phyloP scores from a whole-genome alignment of 192 early-diverging fungal genomes.

The Radiomyces spectabilis region DNA sequence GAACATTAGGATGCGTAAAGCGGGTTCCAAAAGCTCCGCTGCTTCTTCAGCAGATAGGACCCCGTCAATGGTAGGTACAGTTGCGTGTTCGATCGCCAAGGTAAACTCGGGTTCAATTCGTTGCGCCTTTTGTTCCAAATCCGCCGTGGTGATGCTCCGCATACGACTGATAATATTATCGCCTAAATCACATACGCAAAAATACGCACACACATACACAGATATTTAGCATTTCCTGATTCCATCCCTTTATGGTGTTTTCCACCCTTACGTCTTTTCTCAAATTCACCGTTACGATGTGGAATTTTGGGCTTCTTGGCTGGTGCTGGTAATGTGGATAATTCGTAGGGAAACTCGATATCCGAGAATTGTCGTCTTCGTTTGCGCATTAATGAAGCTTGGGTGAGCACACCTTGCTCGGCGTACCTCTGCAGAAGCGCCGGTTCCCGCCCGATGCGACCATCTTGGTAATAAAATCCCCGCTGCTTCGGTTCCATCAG shows the following conservation, averaged over 20 bases:
- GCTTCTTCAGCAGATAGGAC: slow-evolving; percentile 8
- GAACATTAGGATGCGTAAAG: slow-evolving; percentile 4
- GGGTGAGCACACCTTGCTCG: slow-evolving; percentile 18
- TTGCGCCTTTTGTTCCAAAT: slow-evolving; percentile 18
- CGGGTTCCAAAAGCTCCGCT: slow-evolving; percentile 7
- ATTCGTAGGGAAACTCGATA: slow-evolving; percentile 2
- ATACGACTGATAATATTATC: slow-evolving; percentile 21
- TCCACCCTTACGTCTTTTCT: slow-evolving; percentile 18
- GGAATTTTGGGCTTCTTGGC: slow-evolving; percentile 24
- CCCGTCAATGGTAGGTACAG: not conserved
- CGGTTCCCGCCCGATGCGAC: slow-evolving; percentile 14
- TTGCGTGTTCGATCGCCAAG: slow-evolving; percentile 6
- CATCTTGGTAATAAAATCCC: slow-evolving; percentile 25
- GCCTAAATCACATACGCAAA: not conserved
- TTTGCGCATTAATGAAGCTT: slow-evolving; percentile 16
- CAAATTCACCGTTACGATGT: slow-evolving; percentile 31
- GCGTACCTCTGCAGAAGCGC: slow-evolving; percentile 21
- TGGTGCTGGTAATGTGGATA: not conserved
- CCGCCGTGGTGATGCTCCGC: slow-evolving; percentile 2
- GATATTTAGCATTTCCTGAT: not conserved
- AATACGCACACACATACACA: not conserved
- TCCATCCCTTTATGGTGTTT: not conserved
- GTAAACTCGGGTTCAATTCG: slow-evolving; percentile 5
- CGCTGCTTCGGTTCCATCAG: slow-evolving; percentile 16
- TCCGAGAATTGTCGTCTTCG: slow-evolving; percentile 6